Evolutionary conservation across 129 eudicot genomes (phyloP).

Genomic region (Arctium lappa): DNA sequence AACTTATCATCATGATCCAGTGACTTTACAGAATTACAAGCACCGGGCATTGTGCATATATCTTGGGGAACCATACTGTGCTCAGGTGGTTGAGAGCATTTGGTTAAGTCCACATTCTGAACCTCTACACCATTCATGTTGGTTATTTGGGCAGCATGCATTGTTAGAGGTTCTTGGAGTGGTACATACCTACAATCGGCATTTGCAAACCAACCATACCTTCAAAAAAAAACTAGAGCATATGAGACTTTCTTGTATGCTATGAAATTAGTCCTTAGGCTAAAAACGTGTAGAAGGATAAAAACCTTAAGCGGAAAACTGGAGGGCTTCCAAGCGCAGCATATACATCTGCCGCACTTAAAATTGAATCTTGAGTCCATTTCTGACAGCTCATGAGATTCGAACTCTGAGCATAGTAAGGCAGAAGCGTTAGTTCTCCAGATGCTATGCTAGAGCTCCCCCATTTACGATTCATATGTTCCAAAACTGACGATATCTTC

Average conservation of each 20-base stretch:
- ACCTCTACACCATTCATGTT: constrained; percentile 22
- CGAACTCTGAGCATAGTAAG: constrained; percentile 47
- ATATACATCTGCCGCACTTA: constrained; percentile 81
- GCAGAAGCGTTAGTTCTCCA: constrained; percentile 72
- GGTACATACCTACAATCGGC: neutral
- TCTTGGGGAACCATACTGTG: neutral
- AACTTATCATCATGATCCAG: constrained; percentile 11
- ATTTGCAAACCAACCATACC: constrained; percentile 71
- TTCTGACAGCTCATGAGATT: constrained; percentile 41
- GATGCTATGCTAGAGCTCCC: constrained; percentile 64
- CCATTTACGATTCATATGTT: constrained; percentile 89
- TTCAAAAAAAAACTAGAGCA: constrained; percentile 14
- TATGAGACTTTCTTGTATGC: constrained; percentile 15
- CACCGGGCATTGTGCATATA: neutral
- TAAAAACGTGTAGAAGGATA: constrained; percentile 18
- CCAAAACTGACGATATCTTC: constrained; percentile 86
- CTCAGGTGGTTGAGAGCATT: neutral
- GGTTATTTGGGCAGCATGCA: constrained; percentile 15
- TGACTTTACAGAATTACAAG: constrained; percentile 12
- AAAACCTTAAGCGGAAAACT: constrained; percentile 78
- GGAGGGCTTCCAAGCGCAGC: constrained; percentile 68
- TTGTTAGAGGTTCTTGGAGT: constrained; percentile 27
- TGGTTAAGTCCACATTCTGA: constrained; percentile 4
- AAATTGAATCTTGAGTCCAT: constrained; percentile 73
- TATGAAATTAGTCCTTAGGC: neutral